Evolutionary conservation across 2,329 filamentous ascomycete genomes (phyloP).

Genomic region (Colletotrichum lupini): DNA sequence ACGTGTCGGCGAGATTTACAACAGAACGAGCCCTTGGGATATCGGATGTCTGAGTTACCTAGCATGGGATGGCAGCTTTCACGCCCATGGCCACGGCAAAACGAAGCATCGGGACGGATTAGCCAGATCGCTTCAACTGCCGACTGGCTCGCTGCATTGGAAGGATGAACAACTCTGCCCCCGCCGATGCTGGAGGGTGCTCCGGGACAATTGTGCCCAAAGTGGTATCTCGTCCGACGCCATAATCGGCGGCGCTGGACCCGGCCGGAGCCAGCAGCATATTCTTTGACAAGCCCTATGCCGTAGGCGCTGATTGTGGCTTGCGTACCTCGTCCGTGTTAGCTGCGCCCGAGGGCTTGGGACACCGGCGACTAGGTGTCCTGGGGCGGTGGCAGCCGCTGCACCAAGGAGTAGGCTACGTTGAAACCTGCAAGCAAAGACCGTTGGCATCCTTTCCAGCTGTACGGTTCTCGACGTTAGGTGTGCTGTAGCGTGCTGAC

Average conservation of each 20-base stretch:
- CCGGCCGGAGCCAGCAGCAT: background rate
- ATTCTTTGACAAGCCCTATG: background rate
- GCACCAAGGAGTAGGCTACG: background rate
- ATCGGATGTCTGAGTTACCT: background rate
- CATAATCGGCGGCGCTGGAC: background rate
- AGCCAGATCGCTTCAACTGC: background rate
- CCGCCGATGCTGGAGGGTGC: background rate
- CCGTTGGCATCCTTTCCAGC: slow-evolving; percentile 14
- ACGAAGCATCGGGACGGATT: background rate
- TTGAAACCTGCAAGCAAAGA: background rate
- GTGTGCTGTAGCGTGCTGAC: background rate
- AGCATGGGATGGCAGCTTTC: background rate
- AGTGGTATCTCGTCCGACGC: slow-evolving; percentile 12
- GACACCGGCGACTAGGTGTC: slow-evolving; percentile 22
- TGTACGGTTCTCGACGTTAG: slow-evolving; percentile 3
- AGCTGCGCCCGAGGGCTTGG: slow-evolving; percentile 26
- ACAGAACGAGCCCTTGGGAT: background rate
- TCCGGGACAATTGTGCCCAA: background rate
- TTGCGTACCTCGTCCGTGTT: background rate
- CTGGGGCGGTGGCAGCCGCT: slow-evolving; percentile 5
- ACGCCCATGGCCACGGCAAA: background rate
- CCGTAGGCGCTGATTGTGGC: background rate
- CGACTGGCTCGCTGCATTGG: background rate
- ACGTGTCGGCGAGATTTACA: background rate
- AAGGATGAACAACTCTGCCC: background rate